Evolutionary conservation across 768 basidiomycete species (phyloP), one percentile per base, ranked within the genome.

Genomic region (Termitomyces sp.): DNA sequence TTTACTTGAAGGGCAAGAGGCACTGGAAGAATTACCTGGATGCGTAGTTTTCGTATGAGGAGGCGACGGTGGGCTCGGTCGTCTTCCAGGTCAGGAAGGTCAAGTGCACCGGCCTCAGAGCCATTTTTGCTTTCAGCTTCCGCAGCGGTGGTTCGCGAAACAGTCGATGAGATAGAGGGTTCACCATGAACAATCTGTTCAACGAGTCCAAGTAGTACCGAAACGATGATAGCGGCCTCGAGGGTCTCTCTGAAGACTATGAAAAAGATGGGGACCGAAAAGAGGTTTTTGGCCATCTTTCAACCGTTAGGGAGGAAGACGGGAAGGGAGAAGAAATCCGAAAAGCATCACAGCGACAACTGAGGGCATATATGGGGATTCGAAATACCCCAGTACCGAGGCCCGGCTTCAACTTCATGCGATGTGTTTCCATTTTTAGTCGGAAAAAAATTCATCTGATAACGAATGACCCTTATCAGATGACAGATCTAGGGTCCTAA

Each of bases 241-340:
- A 97, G 82, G 5, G 93, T 90, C 82, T 97, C 95, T 69, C 95
- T 85, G 72, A 96, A 94, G 75, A 95, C 86, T 75, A 97, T 94
- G 82, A 98, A 94, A 79, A 95, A 97, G 64, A 98, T 93, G 67
- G 93, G 86, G 56, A 95, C 82, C 57, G 90, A 91, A 75, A 97
- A 97, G 55, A 95, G 75, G 67, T 85, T 82, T 61, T 81, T 81
- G 18, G 81, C 76, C 91, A 93, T 93, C 56, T 63, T 65, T 55
- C 63, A 61, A 30, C 10, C 3, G 12, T 16, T n/a, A 8, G n/a
- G 58, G 42, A 16, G 49, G 51, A 32, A 45, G 53, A 47, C 63
- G 57, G 40, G 61, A 37, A 55, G 55, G 59, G 47, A 14, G n/a
- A 20, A 32, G 9, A 32, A 20, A 27, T 33, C 3, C 12, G 26